Conservation (phyloP, 805 yeast genomes). For the Starmerella potacharoeniae region DNA sequence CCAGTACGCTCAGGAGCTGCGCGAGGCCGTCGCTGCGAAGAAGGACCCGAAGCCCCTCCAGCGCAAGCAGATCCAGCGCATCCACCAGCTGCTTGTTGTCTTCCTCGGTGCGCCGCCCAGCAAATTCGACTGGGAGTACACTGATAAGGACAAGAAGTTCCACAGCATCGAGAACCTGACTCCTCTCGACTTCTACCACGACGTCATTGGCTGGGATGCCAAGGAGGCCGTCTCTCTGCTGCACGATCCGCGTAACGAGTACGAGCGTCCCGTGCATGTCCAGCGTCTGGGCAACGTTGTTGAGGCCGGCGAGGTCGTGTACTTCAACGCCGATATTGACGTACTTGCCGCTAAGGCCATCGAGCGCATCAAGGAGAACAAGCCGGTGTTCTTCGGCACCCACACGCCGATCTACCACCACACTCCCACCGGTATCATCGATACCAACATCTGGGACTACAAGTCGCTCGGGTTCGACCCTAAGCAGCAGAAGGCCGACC, state of each 20-base stretch:
- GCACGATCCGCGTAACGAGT: constrained; percentile 72
- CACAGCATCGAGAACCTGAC: constrained; percentile 40
- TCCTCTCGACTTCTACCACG: constrained; percentile 53
- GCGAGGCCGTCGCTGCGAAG: constrained; percentile 37
- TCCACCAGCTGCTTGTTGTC: constrained; percentile 55
- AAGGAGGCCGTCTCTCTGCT: constrained; percentile 51
- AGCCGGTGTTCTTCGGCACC: constrained; percentile 79
- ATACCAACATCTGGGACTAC: constrained; percentile 57
- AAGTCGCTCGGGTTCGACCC: constrained; percentile 37
- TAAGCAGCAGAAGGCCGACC: constrained; percentile 49
- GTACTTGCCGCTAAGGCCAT: constrained; percentile 51
- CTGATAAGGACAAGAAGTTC: constrained; percentile 51
- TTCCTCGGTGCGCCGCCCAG: constrained; percentile 75
- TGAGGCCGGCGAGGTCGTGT: constrained; percentile 59
- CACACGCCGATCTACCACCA: constrained; percentile 75
- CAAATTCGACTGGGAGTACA: constrained; percentile 60
- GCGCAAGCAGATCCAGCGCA: constrained; percentile 39
- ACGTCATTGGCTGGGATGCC: constrained; percentile 43
- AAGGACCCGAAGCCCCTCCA: constrained; percentile 34
- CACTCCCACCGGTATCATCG: constrained; percentile 57
- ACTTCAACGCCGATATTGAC: constrained; percentile 55
- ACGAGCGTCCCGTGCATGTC: constrained; percentile 51
- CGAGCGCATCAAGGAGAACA: constrained; percentile 55
- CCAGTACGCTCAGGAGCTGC: constrained; percentile 62
- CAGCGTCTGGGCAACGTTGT: constrained; percentile 64